These are phyloP conservation scores for Phytopythium ostracodes DNA, from an alignment of 352 stramenopile genomes.

Conservation along the genomic window DNA sequence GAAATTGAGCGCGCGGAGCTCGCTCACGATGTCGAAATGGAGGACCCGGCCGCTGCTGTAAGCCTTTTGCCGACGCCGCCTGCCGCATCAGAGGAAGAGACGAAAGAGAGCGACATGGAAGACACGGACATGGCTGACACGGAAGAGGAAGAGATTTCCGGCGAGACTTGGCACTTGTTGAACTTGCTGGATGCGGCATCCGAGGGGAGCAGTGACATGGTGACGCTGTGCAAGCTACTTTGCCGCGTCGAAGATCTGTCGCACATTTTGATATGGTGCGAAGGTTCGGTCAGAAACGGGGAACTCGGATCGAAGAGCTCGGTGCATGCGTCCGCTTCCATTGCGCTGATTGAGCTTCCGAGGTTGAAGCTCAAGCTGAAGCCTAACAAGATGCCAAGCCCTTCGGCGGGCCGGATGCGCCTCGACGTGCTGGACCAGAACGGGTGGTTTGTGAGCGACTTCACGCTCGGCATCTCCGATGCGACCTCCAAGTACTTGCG, in stretches of 20 bases:
- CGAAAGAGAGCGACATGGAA: conserved; percentile 45
- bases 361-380: conserved; percentile 96
- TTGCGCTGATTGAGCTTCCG: conserved; percentile 97
- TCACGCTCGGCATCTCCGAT: conserved; percentile 34
- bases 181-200: conserved; percentile 89
- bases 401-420: conserved; percentile 33
- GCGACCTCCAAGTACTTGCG: conserved; percentile 47
- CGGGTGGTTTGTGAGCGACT: conserved; percentile 79
- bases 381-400: conserved; percentile 30
- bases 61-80: background rate
- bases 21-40: conserved; percentile 6
- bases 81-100: conserved; percentile 30
- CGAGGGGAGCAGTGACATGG: conserved; percentile 26
- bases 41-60: background rate
- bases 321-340: conserved; percentile 21
- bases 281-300: background rate
- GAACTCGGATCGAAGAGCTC: conserved; percentile 16
- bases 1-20: conserved; percentile 64
- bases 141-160: conserved; percentile 14
- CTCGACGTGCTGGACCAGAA: conserved; percentile 79
- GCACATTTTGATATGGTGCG: conserved; percentile 96
- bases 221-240: conserved; percentile 87
- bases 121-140: conserved; percentile 59
- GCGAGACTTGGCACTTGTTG: conserved; percentile 88
- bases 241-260: conserved; percentile 95